Percentiles rank a stretch among this genome's conserved stretches.
These are phyloP conservation scores for Rhizophagus clarus DNA, from an alignment of 192 early-diverging fungal species.

Conservation along the genomic window DNA sequence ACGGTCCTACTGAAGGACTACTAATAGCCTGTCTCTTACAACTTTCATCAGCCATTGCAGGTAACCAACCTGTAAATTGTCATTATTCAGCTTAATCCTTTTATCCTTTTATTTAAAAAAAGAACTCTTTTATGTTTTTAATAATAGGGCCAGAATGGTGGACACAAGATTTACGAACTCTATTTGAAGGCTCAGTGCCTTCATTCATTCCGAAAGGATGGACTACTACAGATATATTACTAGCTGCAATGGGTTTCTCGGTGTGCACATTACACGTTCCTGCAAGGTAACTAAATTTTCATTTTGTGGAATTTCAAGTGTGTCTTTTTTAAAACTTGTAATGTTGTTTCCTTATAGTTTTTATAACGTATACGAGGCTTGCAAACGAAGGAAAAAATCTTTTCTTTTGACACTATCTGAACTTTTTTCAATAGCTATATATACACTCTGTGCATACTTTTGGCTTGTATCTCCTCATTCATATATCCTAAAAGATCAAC, in stretches of 20 bases:
- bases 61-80: slow-evolving; percentile 33
- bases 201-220: slow-evolving; percentile 43
- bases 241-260: slow-evolving; percentile 45
- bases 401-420: slow-evolving; percentile 64
- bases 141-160: slow-evolving; percentile 41
- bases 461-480: slow-evolving; percentile 74
- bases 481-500: slow-evolving; percentile 65
- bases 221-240: slow-evolving; percentile 45
- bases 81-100: not conserved
- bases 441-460: slow-evolving; percentile 61
- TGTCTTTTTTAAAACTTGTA: not conserved
- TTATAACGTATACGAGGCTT: slow-evolving; percentile 50
- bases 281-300: slow-evolving; percentile 42
- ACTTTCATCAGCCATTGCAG: slow-evolving; percentile 71
- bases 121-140: not conserved
- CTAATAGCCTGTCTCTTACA: slow-evolving; percentile 66
- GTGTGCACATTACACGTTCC: slow-evolving; percentile 59
- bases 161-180: slow-evolving; percentile 29
- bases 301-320: not conserved
- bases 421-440: slow-evolving; percentile 64
- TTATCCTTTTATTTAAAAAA: too few relatives aligned
- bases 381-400: slow-evolving; percentile 61
- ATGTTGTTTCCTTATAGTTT: slow-evolving; percentile 33
- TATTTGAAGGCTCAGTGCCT: not conserved
- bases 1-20: slow-evolving; percentile 87